Evolutionary conservation across 257 asterid species (phyloP).

Genomic region (Linderniella brevidens): DNA sequence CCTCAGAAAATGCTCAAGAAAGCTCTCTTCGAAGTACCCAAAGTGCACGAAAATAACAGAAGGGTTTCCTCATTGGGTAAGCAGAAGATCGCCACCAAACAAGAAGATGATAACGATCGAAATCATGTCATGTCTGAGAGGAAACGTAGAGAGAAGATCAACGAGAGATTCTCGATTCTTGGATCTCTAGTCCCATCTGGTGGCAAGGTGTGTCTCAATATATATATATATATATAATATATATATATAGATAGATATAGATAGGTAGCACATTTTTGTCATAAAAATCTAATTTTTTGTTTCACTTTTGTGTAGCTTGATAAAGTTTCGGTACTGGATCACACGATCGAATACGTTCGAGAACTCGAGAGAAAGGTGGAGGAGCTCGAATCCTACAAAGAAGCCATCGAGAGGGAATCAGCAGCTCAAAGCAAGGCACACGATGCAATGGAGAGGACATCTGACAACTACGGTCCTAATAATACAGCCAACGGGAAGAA

Average conservation of each 20-base stretch:
- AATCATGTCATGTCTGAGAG: constrained; percentile 64
- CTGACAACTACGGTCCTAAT: constrained; percentile 35
- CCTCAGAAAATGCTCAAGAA: constrained; percentile 64
- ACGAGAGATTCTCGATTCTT: constrained; percentile 57
- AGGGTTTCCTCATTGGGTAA: constrained; percentile 17
- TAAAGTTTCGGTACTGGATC: constrained; percentile 73
- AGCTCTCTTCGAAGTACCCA: constrained; percentile 50
- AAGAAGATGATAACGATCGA: constrained; percentile 43
- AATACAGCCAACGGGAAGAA: constrained; percentile 19
- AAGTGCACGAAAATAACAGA: constrained; percentile 28
- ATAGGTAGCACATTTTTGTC: background rate
- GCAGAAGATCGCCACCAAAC: constrained; percentile 19
- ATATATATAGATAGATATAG: background rate
- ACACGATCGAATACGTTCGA: constrained; percentile 60
- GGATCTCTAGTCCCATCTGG: constrained; percentile 72
- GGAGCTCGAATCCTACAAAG: constrained; percentile 50
- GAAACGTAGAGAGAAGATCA: constrained; percentile 64
- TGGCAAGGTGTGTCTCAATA: constrained; percentile 44
- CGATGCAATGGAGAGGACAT: constrained; percentile 47
- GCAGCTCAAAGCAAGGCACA: constrained; percentile 23
- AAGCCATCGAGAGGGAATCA: constrained; percentile 20
- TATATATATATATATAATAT: background rate
- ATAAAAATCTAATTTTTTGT: too few species aligned
- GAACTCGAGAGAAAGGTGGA: constrained; percentile 58
- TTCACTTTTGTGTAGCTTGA: constrained; percentile 43